Conservation (phyloP, 345 rosid species). For the Syzygium jambos region DNA sequence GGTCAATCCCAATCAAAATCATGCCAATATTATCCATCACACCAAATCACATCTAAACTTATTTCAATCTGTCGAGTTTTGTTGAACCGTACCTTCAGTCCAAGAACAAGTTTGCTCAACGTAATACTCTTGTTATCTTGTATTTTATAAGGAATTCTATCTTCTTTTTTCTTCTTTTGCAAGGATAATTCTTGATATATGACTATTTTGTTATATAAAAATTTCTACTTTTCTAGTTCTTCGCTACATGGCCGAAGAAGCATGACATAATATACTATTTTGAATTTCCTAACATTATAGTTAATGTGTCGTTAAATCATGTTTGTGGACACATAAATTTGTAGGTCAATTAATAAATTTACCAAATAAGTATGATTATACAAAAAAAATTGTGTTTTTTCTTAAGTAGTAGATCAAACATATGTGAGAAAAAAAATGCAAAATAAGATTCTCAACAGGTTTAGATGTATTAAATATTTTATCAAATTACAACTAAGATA, state of each 20-base stretch:
- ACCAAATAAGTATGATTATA: rapidly evolving
- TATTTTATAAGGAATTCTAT: neutral
- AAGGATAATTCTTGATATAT: neutral
- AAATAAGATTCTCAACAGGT: neutral
- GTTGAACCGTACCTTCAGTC: neutral
- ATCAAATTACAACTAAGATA: neutral
- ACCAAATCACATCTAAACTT: neutral
- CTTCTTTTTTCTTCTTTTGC: neutral
- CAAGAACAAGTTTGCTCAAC: neutral
- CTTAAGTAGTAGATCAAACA: neutral
- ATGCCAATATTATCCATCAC: neutral
- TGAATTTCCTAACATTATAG: no score
- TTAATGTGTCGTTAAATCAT: neutral
- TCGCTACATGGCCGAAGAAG: no score
- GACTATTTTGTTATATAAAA: neutral
- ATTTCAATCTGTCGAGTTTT: neutral
- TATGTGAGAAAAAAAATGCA: neutral
- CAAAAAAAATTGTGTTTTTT: neutral
- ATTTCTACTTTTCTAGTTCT: no score
- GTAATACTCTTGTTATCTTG: neutral
- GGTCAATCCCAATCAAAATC: neutral
- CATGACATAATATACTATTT: no score
- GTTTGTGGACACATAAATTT: neutral
- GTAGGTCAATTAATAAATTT: neutral
- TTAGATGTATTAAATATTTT: neutral